Evolutionary conservation across 1,139 yeast genomes (phyloP), one percentile per base, ranked within the genome.

Genomic region (Lizanozyma gosingica): DNA sequence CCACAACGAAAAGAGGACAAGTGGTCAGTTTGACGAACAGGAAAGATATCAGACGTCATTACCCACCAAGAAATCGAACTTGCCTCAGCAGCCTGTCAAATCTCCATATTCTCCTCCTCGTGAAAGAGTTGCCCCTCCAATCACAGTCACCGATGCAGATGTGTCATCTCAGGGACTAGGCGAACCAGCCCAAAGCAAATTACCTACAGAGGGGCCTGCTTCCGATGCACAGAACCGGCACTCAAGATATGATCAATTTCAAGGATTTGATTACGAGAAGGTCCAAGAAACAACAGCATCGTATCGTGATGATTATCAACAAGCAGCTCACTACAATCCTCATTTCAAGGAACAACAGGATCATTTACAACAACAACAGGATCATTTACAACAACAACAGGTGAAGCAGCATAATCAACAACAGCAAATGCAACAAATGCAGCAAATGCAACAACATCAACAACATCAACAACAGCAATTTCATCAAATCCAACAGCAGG

Each of bases 61-160:
- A 14, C 73, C 73, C 14, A 68, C 74, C 1, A 58, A 60, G 29
- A 57, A 57, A 11, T 52, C 61, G 2, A 62, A 63, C 40, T 50
- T 56, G 39, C 54, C 49, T 44, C 74, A 69, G 47, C 55, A 56
- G 36, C 65, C 65, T 15, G 55, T 63, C 15, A 63, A 59, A 11
- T 54, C 59, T 27, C 65, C 68, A 4, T 56, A 57, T 37, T 22
- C 29, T 22, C 29, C 29, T 6, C 29, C 29, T 22, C 6, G 29
- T 6, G 29, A 22, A 6, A 22, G 29, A 22, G 29, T 11, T 11
- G 6, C 29, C 11, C 29, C 6, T 22, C 11, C 29, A 6, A 22
- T 22, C 9, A 6, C 29, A 6, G 29, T 22, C 11, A 22, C 6
- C 11, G 29, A 22, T 22, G 29, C 6, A 6, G 6, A 22, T 22